Conservation (phyloP, 441 rosid species). For the Populus tomentosa region DNA sequence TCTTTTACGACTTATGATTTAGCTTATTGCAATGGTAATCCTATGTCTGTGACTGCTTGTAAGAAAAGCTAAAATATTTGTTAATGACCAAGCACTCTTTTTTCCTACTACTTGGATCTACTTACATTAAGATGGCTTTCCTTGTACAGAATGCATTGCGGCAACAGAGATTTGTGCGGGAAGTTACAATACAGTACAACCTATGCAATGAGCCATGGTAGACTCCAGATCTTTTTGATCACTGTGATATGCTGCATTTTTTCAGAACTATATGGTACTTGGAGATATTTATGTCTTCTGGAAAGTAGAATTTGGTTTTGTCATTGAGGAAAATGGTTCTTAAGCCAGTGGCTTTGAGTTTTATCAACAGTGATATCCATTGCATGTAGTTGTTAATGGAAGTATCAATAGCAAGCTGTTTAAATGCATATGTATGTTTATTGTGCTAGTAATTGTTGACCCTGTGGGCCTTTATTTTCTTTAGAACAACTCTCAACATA, state of each 20-base stretch:
- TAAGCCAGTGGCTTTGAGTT: not conserved
- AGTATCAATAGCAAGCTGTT: not conserved
- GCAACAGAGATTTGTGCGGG: constrained; percentile 96
- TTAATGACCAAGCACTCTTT: not conserved
- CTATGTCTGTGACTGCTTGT: too few relatives aligned
- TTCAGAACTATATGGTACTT: constrained; percentile 6
- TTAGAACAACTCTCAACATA: not conserved
- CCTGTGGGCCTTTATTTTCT: not conserved
- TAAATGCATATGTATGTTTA: not conserved
- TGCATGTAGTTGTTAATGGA: not conserved
- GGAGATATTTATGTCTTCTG: constrained; percentile 6
- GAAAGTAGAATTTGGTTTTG: constrained; percentile 6
- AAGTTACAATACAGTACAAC: constrained; percentile 97
- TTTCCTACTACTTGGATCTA: not conserved
- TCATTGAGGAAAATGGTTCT: not conserved
- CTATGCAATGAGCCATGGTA: constrained; percentile 99
- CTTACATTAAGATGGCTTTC: constrained; percentile 18
- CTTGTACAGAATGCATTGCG: constrained; percentile 83
- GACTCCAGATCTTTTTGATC: constrained; percentile 15
- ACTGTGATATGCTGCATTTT: not conserved
- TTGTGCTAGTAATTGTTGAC: not conserved
- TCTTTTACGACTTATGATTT: not conserved
- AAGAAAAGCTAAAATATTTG: not conserved
- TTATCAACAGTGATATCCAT: not conserved
- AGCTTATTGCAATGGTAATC: not conserved